phyloP scores from a whole-genome alignment of 1,139 yeast genomes.

The Entelexis sorbosivorans region DNA sequence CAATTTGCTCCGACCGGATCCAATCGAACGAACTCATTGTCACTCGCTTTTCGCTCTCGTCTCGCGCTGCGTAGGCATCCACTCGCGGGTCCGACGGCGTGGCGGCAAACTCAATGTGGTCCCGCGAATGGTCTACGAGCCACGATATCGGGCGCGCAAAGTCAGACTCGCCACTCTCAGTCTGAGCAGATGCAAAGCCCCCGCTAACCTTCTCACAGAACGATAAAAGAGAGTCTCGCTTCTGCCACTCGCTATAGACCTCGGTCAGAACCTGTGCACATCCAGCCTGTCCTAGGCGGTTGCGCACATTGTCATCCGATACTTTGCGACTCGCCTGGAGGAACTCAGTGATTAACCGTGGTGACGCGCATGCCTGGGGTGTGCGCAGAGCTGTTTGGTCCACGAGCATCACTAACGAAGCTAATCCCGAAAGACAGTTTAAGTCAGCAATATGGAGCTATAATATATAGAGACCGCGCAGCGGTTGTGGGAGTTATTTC shows the following conservation, averaged over 20 bases:
- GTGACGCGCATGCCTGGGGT: constrained; percentile 17
- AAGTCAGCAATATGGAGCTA: constrained; percentile 7
- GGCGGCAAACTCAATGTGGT: constrained; percentile 18
- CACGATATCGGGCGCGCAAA: constrained; percentile 13
- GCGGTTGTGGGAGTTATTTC: too few relatives aligned
- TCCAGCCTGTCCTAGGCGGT: constrained; percentile 18
- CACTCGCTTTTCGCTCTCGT: constrained; percentile 15
- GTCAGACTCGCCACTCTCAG: constrained; percentile 1
- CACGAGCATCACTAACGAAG: constrained; percentile 6
- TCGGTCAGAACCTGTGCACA: constrained; percentile 17
- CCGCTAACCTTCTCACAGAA: constrained; percentile 18
- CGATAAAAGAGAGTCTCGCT: constrained; percentile 20
- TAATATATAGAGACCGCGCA: too few relatives aligned
- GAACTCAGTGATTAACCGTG: constrained; percentile 19
- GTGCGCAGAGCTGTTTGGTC: constrained; percentile 12
- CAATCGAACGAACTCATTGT: constrained; percentile 12
- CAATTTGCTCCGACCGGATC: constrained; percentile 15
- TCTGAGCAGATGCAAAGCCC: constrained; percentile 5
- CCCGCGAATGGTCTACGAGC: constrained; percentile 22
- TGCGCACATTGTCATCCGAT: constrained; percentile 22
- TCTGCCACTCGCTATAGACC: constrained; percentile 22
- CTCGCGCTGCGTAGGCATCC: constrained; percentile 24
- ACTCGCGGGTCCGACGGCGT: constrained; percentile 24
- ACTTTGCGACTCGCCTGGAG: constrained; percentile 19
- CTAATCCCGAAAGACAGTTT: neutral